A percentile compares a stretch with the other conserved stretches of the same genome.
Conservation (phyloP, 2,329 filamentous ascomycete species). For the Myotisia sp. region DNA sequence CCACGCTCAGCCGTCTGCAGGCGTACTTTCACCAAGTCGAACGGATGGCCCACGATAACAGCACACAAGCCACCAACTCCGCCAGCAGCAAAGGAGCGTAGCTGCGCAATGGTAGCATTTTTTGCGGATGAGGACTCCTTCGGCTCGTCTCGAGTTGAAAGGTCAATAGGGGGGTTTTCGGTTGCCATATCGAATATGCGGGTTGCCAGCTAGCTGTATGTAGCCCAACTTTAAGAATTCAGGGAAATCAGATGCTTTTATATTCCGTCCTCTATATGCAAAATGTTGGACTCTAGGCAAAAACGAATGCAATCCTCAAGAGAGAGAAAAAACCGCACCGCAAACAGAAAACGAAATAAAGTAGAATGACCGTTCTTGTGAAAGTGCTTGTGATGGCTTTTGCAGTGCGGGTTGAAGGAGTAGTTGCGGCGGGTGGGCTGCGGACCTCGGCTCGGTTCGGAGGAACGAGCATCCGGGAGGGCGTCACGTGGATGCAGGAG, state of each 20-base stretch:
- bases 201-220: not conserved
- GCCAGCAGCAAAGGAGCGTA: constrained; percentile 75
- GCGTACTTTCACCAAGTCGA: constrained; percentile 94
- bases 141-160: constrained; percentile 19
- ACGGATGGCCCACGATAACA: constrained; percentile 87
- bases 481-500: too few species aligned
- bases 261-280: not conserved
- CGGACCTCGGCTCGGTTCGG: constrained; percentile 19
- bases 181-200: not conserved
- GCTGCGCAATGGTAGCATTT: constrained; percentile 44
- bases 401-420: constrained; percentile 4
- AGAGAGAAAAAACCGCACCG: constrained; percentile 4
- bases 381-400: constrained; percentile 5
- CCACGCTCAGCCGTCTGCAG: constrained; percentile 91
- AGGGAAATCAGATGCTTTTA: not conserved
- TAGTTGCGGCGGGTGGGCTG: not conserved
- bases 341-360: constrained; percentile 5
- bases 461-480: too few species aligned
- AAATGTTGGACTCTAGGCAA: too few species aligned
- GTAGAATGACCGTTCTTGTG: constrained; percentile 5
- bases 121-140: constrained; percentile 12
- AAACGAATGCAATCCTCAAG: constrained; percentile 6
- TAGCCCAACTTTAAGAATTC: not conserved
- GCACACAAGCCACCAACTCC: constrained; percentile 90
- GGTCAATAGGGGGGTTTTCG: constrained; percentile 11